Evolutionary conservation across 257 asterid genomes (phyloP), one percentile per base, ranked within the genome.

Genomic region (Fraxinus anomala): DNA sequence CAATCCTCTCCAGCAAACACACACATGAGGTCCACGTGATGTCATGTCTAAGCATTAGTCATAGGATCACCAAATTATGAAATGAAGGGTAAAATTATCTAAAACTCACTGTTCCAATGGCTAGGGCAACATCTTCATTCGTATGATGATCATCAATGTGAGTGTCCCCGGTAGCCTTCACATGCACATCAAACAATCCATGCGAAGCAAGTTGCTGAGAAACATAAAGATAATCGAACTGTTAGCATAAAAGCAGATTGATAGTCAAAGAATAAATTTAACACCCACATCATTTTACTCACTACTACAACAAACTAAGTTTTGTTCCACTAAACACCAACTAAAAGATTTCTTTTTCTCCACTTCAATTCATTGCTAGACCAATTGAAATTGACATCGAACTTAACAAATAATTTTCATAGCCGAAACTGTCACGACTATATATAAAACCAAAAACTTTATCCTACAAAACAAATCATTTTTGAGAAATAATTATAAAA

Each of bases 101-200:
- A 67, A 61, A 77, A 81, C 89, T 84, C 83, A 92, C 97, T 2
- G 97, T 92, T 79, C 99, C 99, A 80, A 94, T 89, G 78, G 99
- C 96, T 72, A 93, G 81, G 68, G 89, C 97, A 54, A 91, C 95
- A 80, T 92, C 98, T 89, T 92, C 99, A 79, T 92, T 96, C 6
- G 97, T 92, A 80, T 94, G 97, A 87, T 94, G 97, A 82, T 94
- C 97, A 84, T 92, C 99, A 21, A 91, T 94, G 85, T 92, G 97
- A 83, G 82, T 89, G 86, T 92, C 99, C 61, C 97, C 99, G 70
- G 86, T 80, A 44, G 99, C 97, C 80, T 91, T 94, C 82, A 90
- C 97, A 77, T 83, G 86, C 77, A 94, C 88, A 39, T 92, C 90
- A 59, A 94, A 92, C 76, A 92, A 85, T 40, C 97, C 98, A 82